These are phyloP conservation scores for Pseudogymnoascus sp. DNA, from an alignment of 2,329 filamentous ascomycete genomes.

Conservation along the genomic window DNA sequence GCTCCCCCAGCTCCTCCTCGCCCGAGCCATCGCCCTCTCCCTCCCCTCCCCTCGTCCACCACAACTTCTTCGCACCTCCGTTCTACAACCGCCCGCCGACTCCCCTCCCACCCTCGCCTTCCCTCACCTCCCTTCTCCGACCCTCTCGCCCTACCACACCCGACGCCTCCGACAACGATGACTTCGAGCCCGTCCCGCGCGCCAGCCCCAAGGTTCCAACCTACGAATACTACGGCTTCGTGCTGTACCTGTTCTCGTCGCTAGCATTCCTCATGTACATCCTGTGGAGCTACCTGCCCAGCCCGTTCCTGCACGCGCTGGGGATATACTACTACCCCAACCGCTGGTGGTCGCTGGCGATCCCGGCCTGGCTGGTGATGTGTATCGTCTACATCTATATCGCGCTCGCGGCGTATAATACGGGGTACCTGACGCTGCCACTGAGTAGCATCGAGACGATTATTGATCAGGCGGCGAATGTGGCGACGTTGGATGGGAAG, in stretches of 20 bases:
- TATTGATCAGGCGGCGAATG: conserved; percentile 80
- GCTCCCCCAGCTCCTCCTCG: conserved; percentile 21
- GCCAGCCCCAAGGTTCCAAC: conserved; percentile 93
- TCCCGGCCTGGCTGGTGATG: conserved; percentile 86
- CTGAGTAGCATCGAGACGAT: conserved; percentile 78
- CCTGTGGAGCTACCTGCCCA: conserved; percentile 77
- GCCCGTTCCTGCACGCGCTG: conserved; percentile 82
- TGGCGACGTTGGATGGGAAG: conserved; percentile 72
- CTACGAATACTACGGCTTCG: conserved; percentile 99
- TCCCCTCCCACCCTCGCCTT: conserved; percentile 85
- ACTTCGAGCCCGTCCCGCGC: conserved; percentile 64
- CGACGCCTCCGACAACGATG: conserved; percentile 82
- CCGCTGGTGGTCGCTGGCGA: conserved; percentile 92
- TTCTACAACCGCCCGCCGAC: conserved; percentile 98
- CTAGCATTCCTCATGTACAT: conserved; percentile 68
- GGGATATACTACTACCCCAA: conserved; percentile 97
- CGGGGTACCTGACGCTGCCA: conserved; percentile 75
- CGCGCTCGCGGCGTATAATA: conserved; percentile 84
- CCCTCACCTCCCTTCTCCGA: conserved; percentile 81
- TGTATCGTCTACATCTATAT: conserved; percentile 87
- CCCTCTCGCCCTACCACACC: conserved; percentile 90
- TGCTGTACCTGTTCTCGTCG: conserved; percentile 84
- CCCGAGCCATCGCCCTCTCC: conserved; percentile 24
- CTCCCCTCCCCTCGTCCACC: conserved; percentile 34
- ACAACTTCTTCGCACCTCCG: conserved; percentile 60